Conservation (phyloP, 371 early-diverging fungal species). For the Haplosporangium sp. region DNA sequence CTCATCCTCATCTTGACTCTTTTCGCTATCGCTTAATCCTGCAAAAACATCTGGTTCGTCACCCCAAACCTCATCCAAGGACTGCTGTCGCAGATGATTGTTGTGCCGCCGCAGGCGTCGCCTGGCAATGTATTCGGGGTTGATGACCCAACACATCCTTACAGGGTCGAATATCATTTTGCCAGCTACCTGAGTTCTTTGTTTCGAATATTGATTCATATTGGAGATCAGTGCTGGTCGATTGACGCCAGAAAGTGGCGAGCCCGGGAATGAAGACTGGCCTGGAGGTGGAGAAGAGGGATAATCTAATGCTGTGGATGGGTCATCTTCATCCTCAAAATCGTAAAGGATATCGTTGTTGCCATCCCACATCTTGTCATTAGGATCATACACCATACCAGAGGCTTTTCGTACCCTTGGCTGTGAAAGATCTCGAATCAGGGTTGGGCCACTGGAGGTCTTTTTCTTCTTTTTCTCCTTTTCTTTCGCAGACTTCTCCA, state of each 20-base stretch:
- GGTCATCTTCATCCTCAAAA: conserved; percentile 20
- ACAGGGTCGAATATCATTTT: conserved; percentile 52
- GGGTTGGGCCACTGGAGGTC: conserved; percentile 20
- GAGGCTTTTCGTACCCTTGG: conserved; percentile 27
- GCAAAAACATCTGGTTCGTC: conserved; percentile 54
- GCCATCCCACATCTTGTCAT: conserved; percentile 36
- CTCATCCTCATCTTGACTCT: conserved; percentile 16
- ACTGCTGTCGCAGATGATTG: conserved; percentile 15
- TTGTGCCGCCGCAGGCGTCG: conserved; percentile 14
- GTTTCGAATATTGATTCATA: conserved; percentile 35
- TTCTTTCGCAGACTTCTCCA: background rate
- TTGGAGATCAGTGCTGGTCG: conserved; percentile 51
- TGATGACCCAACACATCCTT: conserved; percentile 48
- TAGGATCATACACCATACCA: conserved; percentile 29
- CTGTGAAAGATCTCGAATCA: conserved; percentile 45
- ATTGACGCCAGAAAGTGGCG: conserved; percentile 8
- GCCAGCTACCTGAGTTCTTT: conserved; percentile 43
- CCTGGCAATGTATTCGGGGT: conserved; percentile 37
- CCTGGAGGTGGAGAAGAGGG: conserved; percentile 9
- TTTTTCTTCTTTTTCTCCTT: conserved; percentile 26
- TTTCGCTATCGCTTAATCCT: conserved; percentile 45
- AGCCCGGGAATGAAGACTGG: background rate
- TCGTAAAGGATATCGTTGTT: conserved; percentile 35
- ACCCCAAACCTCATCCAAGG: conserved; percentile 46
- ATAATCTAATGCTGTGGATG: background rate